Evolutionary conservation across 2,329 filamentous ascomycete genomes (phyloP).

Genomic region (Hypomyces perniciosus): DNA sequence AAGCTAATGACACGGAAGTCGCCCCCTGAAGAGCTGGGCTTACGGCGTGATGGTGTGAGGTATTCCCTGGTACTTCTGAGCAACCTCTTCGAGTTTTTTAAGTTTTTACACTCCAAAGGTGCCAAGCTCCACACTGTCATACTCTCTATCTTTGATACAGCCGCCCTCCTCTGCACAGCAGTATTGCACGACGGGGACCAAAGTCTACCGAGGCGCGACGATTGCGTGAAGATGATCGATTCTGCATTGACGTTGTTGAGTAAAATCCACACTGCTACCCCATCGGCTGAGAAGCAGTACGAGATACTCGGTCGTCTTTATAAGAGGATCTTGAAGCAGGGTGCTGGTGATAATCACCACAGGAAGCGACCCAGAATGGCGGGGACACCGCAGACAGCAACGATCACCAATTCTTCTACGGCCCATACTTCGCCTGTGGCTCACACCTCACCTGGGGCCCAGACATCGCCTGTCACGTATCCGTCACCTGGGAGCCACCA

Average conservation of each 20-base stretch:
- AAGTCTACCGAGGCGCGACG: constrained; percentile 34
- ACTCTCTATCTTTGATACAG: constrained; percentile 46
- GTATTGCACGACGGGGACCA: constrained; percentile 43
- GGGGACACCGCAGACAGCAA: not conserved
- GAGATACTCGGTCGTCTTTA: constrained; percentile 26
- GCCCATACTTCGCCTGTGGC: not conserved
- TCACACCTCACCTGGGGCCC: not conserved
- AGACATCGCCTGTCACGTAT: not conserved
- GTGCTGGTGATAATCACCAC: not conserved
- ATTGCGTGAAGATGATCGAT: constrained; percentile 35
- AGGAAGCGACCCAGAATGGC: constrained; percentile 11
- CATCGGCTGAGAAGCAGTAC: constrained; percentile 28
- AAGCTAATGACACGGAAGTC: constrained; percentile 25
- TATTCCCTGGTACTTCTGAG: constrained; percentile 38
- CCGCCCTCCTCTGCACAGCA: constrained; percentile 44
- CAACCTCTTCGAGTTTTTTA: constrained; percentile 35
- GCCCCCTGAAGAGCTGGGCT: constrained; percentile 27
- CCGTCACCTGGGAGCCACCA: not conserved
- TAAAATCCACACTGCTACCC: constrained; percentile 23
- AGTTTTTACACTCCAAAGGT: constrained; percentile 38
- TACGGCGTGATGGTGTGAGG: constrained; percentile 37
- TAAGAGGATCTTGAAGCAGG: constrained; percentile 14
- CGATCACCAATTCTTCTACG: not conserved
- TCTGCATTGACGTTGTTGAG: constrained; percentile 30
- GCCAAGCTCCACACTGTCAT: constrained; percentile 44